These are phyloP conservation scores for Alternaria ventricosa DNA, from an alignment of 2,329 filamentous ascomycete genomes.

Conservation along the genomic window DNA sequence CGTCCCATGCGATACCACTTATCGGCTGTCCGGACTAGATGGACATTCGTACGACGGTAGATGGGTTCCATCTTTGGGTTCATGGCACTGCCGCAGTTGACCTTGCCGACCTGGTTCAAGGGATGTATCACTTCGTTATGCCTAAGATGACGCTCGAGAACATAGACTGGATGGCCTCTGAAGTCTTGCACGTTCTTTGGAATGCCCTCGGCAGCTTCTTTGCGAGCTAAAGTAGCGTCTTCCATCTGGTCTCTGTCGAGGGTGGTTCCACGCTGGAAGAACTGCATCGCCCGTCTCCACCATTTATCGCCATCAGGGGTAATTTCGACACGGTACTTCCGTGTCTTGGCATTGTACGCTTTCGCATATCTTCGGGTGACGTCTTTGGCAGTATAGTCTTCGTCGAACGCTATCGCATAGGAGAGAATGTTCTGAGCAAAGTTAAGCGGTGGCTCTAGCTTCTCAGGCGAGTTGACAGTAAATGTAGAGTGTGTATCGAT, in stretches of 20 bases:
- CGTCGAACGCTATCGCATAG: conserved; percentile 87
- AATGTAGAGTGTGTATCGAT: conserved; percentile 85
- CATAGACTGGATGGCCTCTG: conserved; percentile 77
- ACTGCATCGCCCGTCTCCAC: conserved; percentile 60
- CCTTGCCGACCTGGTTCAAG: conserved; percentile 75
- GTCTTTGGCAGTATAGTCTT: conserved; percentile 78
- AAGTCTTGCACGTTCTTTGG: conserved; percentile 86
- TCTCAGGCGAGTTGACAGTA: conserved; percentile 75
- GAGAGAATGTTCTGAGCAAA: conserved; percentile 78
- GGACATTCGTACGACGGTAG: conserved; percentile 82
- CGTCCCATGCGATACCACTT: conserved; percentile 91
- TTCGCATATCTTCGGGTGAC: conserved; percentile 89
- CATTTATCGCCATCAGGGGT: conserved; percentile 63
- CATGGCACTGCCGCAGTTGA: conserved; percentile 68
- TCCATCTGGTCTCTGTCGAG: conserved; percentile 83
- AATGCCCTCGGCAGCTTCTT: conserved; percentile 77
- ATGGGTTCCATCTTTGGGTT: conserved; percentile 73
- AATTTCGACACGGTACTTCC: conserved; percentile 77
- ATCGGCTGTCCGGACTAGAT: conserved; percentile 76
- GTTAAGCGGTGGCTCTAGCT: conserved; percentile 81
- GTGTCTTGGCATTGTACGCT: conserved; percentile 88
- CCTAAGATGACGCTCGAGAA: conserved; percentile 82
- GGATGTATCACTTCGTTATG: conserved; percentile 83
- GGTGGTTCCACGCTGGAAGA: conserved; percentile 44
- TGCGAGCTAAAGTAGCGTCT: conserved; percentile 73